A percentile compares a stretch with the other conserved stretches of the same genome.
These are phyloP conservation scores for Nadsonia starkeyi-henricii DNA, from an alignment of 1,139 yeast genomes.

Conservation along the genomic window DNA sequence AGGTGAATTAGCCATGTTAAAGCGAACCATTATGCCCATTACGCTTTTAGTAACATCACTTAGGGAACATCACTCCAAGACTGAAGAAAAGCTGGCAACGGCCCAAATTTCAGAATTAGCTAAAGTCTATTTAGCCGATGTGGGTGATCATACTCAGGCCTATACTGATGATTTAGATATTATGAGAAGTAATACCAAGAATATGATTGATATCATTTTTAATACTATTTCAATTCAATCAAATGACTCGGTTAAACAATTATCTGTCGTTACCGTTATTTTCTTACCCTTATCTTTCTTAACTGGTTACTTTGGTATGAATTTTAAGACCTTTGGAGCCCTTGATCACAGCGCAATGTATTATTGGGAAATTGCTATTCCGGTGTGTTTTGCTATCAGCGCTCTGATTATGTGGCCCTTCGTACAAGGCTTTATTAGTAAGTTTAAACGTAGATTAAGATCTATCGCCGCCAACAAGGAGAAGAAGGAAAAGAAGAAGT, in stretches of 20 bases:
- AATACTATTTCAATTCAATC: slow-evolving; percentile 40
- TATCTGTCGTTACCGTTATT: slow-evolving; percentile 38
- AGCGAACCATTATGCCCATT: slow-evolving; percentile 32
- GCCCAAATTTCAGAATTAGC: slow-evolving; percentile 24
- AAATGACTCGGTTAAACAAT: slow-evolving; percentile 35
- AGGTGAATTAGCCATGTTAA: slow-evolving; percentile 34
- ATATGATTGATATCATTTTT: slow-evolving; percentile 36
- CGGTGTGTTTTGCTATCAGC: slow-evolving; percentile 31
- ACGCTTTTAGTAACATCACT: slow-evolving; percentile 32
- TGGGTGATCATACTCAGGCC: slow-evolving; percentile 37
- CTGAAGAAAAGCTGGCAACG: not conserved
- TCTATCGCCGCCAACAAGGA: not conserved
- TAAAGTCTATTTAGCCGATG: slow-evolving; percentile 35
- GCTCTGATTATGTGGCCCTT: slow-evolving; percentile 16
- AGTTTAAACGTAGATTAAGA: not conserved
- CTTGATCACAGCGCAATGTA: slow-evolving; percentile 30
- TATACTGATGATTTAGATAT: slow-evolving; percentile 37
- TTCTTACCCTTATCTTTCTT: slow-evolving; percentile 40
- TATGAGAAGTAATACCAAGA: slow-evolving; percentile 36
- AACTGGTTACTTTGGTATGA: slow-evolving; percentile 49
- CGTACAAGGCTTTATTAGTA: not conserved
- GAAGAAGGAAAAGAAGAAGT: not conserved
- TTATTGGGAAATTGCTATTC: slow-evolving; percentile 39
- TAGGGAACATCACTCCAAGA: slow-evolving; percentile 24
- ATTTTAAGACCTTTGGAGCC: slow-evolving; percentile 35